Evolutionary conservation across 192 early-diverging fungal species (phyloP), one percentile per base, ranked within the genome.

Genomic region (Haplosporangium gracile): DNA sequence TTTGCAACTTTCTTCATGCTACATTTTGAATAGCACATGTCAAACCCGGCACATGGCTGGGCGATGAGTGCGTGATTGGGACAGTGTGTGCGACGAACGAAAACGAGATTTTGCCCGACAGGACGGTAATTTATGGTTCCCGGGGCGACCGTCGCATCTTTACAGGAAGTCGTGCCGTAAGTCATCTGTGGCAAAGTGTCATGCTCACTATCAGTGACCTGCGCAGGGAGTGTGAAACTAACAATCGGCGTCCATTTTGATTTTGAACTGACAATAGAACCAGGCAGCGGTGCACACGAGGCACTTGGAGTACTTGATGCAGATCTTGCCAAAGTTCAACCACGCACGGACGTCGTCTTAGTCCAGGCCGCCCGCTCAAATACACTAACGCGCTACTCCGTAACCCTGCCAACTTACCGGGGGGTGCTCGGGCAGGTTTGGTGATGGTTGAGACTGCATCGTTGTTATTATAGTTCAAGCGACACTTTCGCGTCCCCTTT

Each of bases 41-140:
- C 38, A 76, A 90, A 11, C 72, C 82, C n/a, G 93, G 88, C 22
- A 92, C 94, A 13, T 81, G 84, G 36, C 42, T 96, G 1, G 94
- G 94, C 1, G 89, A 95, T 74, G 90, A 95, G 71, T 95, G 94
- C 82, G 94, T 96, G 26, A 90, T 96, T 36, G 94, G 94, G 13
- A 87, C 94, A 32, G 93, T 88, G 13, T 95, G 94, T 76, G 88
- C 89, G 16, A 95, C 94, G 11, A 89, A 90, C 29, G 77, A 70
- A 4, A 90, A 94, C 78, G 94, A 96, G 70, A 70, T 72, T 11
- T 80, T 96, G 22, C 81, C 89, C 0, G 90, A 93, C 77, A 78
- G 93, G 72, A 95, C 95, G 1, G 94, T 95, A 15, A 92, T 96
- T 40, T 95, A 90, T 80, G 94, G 95, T 13, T 34, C 49, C 34